Base-by-base conservation (phyloP, 169 alveolate species). In the Babesia ovata region DNA sequence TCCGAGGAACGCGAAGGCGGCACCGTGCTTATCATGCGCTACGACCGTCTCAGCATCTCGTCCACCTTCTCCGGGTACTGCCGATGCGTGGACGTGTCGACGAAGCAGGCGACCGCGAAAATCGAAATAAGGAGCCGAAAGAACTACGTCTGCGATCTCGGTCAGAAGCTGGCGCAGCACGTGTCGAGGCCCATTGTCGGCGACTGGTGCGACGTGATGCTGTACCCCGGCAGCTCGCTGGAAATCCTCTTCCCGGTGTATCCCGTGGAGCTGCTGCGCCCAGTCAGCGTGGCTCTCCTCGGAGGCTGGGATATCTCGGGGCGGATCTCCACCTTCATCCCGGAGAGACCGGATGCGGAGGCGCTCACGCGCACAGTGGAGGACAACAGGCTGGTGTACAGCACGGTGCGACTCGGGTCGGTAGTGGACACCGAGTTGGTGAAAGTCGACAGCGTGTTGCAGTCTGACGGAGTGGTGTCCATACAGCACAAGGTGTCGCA, bases 201-300 rank as follows among this genome's bases (percentile, higher is more conserved):
- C 13, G 70, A 52, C 28, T 75, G 84, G 84, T 75, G 73, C 33
- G 70, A 45, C 45, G 76, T 75, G 4, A 45, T 42, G 14, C 44
- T 75, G 6, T 63, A 63, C 39, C 84, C 84, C 13, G 84, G 75
- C n/a, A 54, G 63, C 21, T 46, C 42, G 24, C 28, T 75, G 52
- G 63, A 33, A 4, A 75, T 75, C 10, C 42, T 54, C 28, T 46
- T 75, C 17, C 84, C 84, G 22, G 67, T 61, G 1, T 2, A 3
- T 42, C 44, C 48, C 39, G 29, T 14, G 14, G 50, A 45, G 11
- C 19, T 16, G 10, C 6, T 6, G 10, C 6, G 10, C 39, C 10
- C 2, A 33, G 39, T 33, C 6, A 33, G 39, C 2, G 39, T 4
- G 39, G 39, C 39, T 33, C 39, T 33, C 10, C 39, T 33, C 2